Base-by-base conservation (phyloP, 495 filamentous ascomycete species). In the Aspergillus baeticus region DNA sequence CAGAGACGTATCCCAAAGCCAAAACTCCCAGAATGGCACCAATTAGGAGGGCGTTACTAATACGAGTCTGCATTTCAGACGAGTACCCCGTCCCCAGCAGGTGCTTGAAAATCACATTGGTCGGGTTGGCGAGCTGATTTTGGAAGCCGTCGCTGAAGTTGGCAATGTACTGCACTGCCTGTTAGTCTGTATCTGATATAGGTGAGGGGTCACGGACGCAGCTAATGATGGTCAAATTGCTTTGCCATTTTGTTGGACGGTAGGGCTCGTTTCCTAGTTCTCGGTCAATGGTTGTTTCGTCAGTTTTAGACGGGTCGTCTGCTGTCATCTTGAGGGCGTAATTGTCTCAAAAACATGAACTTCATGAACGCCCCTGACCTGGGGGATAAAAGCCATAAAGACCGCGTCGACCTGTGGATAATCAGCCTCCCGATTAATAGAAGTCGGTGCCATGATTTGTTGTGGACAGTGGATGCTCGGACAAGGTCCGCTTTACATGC, bases 121-220 rank as follows among this genome's bases (percentile, higher is more conserved):
- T 74, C 0, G 69, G 70, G 22, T 71, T 71, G 5, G 69, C 69
- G 13, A 71, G 55, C 8, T 36, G 46, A 36, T 71, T 74, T 48
- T 71, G 69, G 43, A 67, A 69, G 4, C 70, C 70, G 39, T 71
- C 70, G 36, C 67, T 71, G 63, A 74, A 71, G 45, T 74, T 71
- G 43, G 70, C 70, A 18, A 71, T 69, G 33, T 69, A 69, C 70
- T 73, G 14, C 10, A 21, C n/a, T 15, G 2, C 13, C 6, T 13
- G 15, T 31, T 20, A 10, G 15, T 50, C 3, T 6, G 35, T 23
- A 22, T 14, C 13, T 29, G 0, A 26, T 10, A 34, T 7, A 5
- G 3, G 31, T 8, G 33, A 17, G 10, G 35, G 20, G 33, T 22
- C 2, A 51, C 55, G 22, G 22, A 57, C 55, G 21, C 55, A 57